phyloP scores from a whole-genome alignment of 768 basidiomycete genomes.

The Lactifluus piperatus region DNA sequence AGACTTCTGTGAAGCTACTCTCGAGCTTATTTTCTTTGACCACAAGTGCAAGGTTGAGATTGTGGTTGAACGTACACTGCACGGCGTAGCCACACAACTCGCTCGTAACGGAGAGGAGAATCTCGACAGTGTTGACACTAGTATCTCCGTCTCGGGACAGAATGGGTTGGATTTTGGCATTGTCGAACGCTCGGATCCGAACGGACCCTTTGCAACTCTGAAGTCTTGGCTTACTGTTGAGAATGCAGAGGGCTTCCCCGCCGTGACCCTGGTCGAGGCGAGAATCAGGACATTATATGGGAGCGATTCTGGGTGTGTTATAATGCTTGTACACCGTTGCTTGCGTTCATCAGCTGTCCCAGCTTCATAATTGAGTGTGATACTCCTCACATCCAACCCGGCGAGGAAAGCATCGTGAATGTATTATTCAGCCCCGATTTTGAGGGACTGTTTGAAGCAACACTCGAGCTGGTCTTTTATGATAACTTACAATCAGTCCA shows the following conservation, averaged over 20 bases:
- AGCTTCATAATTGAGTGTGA: slow-evolving; percentile 6
- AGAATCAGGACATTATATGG: background rate
- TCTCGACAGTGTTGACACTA: slow-evolving; percentile 42
- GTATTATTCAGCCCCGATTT: slow-evolving; percentile 8
- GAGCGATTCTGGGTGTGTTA: slow-evolving; percentile 4
- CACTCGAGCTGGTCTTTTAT: slow-evolving; percentile 7
- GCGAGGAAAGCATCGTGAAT: background rate
- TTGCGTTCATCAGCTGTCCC: background rate
- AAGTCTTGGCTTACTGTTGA: slow-evolving; percentile 14
- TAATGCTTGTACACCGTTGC: background rate
- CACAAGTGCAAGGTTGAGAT: background rate
- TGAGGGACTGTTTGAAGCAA: slow-evolving; percentile 8
- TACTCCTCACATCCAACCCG: background rate
- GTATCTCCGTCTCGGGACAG: slow-evolving; percentile 26
- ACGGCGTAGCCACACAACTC: background rate
- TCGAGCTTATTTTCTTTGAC: slow-evolving; percentile 10
- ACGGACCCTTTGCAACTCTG: slow-evolving; percentile 9
- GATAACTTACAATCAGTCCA: background rate
- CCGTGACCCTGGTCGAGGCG: slow-evolving; percentile 12
- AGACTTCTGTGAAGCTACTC: slow-evolving; percentile 2
- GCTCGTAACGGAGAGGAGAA: background rate
- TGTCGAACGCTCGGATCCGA: slow-evolving; percentile 32
- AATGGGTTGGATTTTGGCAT: slow-evolving; percentile 44
- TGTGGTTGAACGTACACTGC: background rate
- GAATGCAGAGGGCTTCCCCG: slow-evolving; percentile 3